A percentile compares a stretch with the other conserved stretches of the same genome.
Conservation (phyloP, 2,329 filamentous ascomycete genomes). For the Botrytis cinerea region DNA sequence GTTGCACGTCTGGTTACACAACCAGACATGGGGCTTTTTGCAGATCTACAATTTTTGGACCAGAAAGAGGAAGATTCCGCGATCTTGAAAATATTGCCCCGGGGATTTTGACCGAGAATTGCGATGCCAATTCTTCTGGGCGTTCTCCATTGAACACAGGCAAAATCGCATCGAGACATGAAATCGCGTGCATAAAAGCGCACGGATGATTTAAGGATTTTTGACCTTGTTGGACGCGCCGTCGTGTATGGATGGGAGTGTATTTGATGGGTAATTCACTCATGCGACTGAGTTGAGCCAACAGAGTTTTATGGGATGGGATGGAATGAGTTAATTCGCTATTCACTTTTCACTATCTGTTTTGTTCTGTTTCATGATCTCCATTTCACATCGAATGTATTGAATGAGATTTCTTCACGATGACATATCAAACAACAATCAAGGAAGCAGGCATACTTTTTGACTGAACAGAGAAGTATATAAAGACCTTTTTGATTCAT, state of each 20-base stretch:
- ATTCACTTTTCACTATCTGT: neutral
- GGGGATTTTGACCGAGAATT: neutral
- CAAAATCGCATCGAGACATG: neutral
- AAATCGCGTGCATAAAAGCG: neutral
- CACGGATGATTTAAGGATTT: neutral
- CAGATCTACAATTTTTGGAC: neutral
- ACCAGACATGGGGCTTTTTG: neutral
- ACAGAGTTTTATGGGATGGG: neutral
- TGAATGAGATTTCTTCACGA: neutral
- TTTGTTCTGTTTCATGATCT: neutral
- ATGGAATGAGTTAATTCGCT: neutral
- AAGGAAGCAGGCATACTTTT: neutral
- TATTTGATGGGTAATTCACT: neutral
- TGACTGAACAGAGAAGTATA: neutral
- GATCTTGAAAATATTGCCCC: neutral
- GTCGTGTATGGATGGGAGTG: neutral
- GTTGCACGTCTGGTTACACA: conserved; percentile 1
- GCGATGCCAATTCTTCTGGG: neutral
- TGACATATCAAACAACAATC: neutral
- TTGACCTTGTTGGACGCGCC: conserved; percentile 1
- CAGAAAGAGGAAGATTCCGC: neutral
- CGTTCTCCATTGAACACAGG: neutral
- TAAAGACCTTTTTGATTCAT: conserved; percentile 15
- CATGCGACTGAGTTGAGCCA: neutral
- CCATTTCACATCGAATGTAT: neutral